phyloP scores from a whole-genome alignment of 371 early-diverging fungal species.

The Mucor piriformis region DNA sequence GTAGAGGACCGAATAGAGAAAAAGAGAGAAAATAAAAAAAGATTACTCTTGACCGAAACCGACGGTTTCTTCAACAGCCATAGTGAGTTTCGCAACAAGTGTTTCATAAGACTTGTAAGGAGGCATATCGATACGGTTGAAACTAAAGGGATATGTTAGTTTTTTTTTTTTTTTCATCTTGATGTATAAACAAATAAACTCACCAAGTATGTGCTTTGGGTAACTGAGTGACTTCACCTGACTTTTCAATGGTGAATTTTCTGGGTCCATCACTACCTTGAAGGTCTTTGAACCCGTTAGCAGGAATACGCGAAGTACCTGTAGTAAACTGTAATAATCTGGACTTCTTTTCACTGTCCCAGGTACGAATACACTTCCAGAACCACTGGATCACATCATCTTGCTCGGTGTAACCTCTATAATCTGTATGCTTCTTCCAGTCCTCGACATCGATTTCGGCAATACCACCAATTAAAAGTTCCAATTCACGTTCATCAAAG shows the following conservation, averaged over 20 bases:
- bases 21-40: no score
- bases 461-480: slow-evolving; percentile 97
- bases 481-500: slow-evolving; percentile 98
- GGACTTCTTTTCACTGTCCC: slow-evolving; percentile 94
- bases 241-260: slow-evolving; percentile 95
- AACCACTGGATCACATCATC: slow-evolving; percentile 97
- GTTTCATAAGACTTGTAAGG: slow-evolving; percentile 78
- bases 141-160: no score
- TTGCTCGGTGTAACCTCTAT: slow-evolving; percentile 94
- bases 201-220: slow-evolving; percentile 97
- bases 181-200: slow-evolving; percentile 2
- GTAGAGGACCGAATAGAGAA: no score
- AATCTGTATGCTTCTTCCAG: slow-evolving; percentile 99
- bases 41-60: slow-evolving; percentile 83
- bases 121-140: slow-evolving; percentile 96
- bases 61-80: slow-evolving; percentile 94
- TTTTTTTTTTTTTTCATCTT: no score
- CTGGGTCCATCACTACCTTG: slow-evolving; percentile 97
- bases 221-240: slow-evolving; percentile 85
- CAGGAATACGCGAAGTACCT: slow-evolving; percentile 97
- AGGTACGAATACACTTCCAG: slow-evolving; percentile 92
- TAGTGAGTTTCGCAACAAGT: slow-evolving; percentile 79
- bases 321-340: slow-evolving; percentile 98
- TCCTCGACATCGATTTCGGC: slow-evolving; percentile 99
- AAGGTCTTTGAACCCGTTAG: slow-evolving; percentile 98